phyloP scores from a whole-genome alignment of 257 asterid species.

The Solanum tarapatanum region DNA sequence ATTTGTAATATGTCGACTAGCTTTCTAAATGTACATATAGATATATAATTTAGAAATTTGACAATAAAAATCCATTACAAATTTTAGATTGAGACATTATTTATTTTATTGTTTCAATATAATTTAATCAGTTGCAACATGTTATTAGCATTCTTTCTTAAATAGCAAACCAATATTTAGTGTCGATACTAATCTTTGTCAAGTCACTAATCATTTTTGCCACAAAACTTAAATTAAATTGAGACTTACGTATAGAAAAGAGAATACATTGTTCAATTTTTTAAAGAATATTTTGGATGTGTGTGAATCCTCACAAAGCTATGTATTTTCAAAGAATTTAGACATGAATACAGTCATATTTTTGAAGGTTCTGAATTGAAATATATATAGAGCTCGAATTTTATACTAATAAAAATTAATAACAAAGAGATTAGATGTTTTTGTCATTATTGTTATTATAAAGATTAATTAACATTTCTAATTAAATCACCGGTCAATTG shows the following conservation, averaged over 20 bases:
- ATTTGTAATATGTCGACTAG: neutral
- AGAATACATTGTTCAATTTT: neutral
- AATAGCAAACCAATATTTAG: no score
- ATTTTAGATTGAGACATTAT: no score
- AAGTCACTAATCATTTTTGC: no score
- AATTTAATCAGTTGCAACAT: no score
- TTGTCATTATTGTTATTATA: neutral
- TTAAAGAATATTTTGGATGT: neutral
- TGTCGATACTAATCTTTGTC: no score
- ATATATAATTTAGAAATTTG: no score
- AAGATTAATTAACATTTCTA: neutral
- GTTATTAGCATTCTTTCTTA: no score
- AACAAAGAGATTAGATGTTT: neutral
- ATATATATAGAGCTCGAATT: neutral
- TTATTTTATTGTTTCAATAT: no score
- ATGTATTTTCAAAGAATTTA: neutral
- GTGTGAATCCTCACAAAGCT: neutral
- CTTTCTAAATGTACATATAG: neutral
- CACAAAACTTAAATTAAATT: neutral
- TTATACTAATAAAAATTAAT: neutral
- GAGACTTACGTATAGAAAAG: neutral
- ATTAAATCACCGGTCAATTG: neutral
- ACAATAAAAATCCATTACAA: no score
- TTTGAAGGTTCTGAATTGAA: neutral
- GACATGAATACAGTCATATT: neutral